These are phyloP conservation scores for Solanum acaule DNA, from an alignment of 257 asterid genomes.

Conservation along the genomic window DNA sequence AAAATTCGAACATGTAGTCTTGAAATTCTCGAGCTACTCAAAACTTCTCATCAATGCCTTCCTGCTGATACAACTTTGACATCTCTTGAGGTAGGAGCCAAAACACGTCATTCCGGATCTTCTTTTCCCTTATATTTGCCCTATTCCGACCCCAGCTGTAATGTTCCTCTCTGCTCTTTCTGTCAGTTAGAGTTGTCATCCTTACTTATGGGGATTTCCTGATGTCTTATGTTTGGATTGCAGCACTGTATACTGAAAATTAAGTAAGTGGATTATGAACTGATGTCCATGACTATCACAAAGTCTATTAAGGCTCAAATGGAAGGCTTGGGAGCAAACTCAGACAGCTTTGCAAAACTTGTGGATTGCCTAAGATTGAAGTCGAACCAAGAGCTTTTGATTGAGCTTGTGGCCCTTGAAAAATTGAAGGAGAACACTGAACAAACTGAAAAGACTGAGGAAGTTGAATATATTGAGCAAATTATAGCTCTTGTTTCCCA, in stretches of 20 bases:
- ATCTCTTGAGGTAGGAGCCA: slow-evolving; percentile 6
- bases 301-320: slow-evolving; percentile 22
- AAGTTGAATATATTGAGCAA: slow-evolving; percentile 26
- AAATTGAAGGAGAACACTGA: slow-evolving; percentile 27
- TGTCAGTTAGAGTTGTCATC: neutral
- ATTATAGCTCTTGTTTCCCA: slow-evolving; percentile 25
- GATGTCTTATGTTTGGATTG: neutral
- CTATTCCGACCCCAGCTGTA: neutral
- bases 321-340: slow-evolving; percentile 21
- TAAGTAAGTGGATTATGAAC: slow-evolving; percentile 16
- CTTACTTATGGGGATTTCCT: neutral
- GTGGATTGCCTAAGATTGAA: slow-evolving; percentile 16
- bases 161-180: neutral
- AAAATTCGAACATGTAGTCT: slow-evolving; percentile 2
- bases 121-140: neutral
- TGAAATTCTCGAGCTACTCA: slow-evolving; percentile 9
- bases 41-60: neutral
- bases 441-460: slow-evolving; percentile 24
- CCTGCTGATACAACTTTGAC: neutral
- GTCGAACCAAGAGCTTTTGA: slow-evolving; percentile 28
- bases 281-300: slow-evolving; percentile 4
- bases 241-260: slow-evolving; percentile 20
- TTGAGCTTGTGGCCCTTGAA: slow-evolving; percentile 33
- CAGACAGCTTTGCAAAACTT: slow-evolving; percentile 18
- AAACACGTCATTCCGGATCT: neutral